Base-by-base conservation (phyloP, 495 filamentous ascomycete species). In the Melanomma pulvis-pyrius region DNA sequence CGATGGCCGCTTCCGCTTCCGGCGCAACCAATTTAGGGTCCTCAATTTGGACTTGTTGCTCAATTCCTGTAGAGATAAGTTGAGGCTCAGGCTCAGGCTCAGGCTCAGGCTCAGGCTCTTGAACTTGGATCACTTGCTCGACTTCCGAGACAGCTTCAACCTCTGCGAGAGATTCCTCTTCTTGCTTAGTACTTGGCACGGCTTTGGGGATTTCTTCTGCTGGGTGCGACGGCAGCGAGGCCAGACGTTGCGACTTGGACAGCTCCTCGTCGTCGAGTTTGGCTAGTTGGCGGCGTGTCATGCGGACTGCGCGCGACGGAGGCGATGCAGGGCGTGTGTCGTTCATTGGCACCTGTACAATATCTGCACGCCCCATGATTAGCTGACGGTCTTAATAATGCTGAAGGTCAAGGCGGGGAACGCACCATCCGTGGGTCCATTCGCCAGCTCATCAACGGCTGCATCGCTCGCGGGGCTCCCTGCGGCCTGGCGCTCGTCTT, bases 231-330 rank as follows among this genome's bases (percentile, higher is more conserved):
- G 60, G 39, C 48, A 56, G 53, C 11, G 39, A 19, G 12, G 22
- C 15, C 21, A 41, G 9, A 17, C 39, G 57, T 30, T 53, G 63
- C 19, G 63, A 56, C 36, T 63, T 58, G 25, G 59, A 59, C 32
- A 68, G 41, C 46, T 71, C 60, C 53, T 71, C 69, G n/a, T 71
- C 68, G 22, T 70, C 62, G 6, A 55, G 32, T 54, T 63, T 69
- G 13, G 70, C 66, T 41, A 72, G 48, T 54, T 72, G 70, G 50
- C 70, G 70, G 22, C 70, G 59, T 29, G 70, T 72, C 65, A 65
- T 69, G 52, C 70, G 70, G 11, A 69, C 61, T 17, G 70, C 57
- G 58, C 70, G 70, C 28, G 69, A 61, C n/a, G 61, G 66, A 11
- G 70, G 61, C 29, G 28, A 44, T 17, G 65, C 61, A 12, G 65